Evolutionary conservation across 345 rosid genomes (phyloP), one percentile per base, ranked within the genome.

Genomic region (Linum lewisii): DNA sequence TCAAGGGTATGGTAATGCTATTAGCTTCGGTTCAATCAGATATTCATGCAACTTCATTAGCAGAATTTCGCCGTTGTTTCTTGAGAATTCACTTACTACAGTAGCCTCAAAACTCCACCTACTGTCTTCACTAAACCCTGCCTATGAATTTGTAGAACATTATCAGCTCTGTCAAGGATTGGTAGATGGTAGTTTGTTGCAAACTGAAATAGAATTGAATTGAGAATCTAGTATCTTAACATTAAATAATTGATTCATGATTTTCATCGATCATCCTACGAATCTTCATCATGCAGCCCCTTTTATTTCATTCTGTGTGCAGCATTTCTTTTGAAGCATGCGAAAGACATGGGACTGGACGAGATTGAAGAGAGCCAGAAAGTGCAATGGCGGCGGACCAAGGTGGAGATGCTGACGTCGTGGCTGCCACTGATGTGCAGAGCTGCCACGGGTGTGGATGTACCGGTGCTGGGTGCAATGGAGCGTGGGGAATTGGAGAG

Each of bases 391-490:
- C 67, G 76, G 54, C 65, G 70, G 58, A 67, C 66, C 11, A 85
- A 76, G 70, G 75, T 72, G 88, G 81, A 77, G 72, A 78, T 91
- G 84, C 61, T 87, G 21, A 62, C 58, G 22, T 70, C 95, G 21
- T 91, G 98, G 98, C 57, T 87, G 60, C 96, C 98, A 3, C 63
- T 87, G 80, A 68, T 91, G 16, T 91, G 96, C 63, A 69, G 88
- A 36, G 84, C 77, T 4, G 81, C 86, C 80, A 84, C 70, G 56
- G 92, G 95, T 58, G 75, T 79, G 0, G 94, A 87, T 63, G 77
- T 66, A 37, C 90, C 96, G 0, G 81, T 80, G 24, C 78, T 91
- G 21, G 78, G 64, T 79, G 47, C 60, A 1, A 57, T 44, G 4
- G 91, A 91, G 70, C 71, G 74, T 67, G 66, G 62, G 0, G 84